Conservation (phyloP, 768 basidiomycete species). For the Favolaschia claudopus region DNA sequence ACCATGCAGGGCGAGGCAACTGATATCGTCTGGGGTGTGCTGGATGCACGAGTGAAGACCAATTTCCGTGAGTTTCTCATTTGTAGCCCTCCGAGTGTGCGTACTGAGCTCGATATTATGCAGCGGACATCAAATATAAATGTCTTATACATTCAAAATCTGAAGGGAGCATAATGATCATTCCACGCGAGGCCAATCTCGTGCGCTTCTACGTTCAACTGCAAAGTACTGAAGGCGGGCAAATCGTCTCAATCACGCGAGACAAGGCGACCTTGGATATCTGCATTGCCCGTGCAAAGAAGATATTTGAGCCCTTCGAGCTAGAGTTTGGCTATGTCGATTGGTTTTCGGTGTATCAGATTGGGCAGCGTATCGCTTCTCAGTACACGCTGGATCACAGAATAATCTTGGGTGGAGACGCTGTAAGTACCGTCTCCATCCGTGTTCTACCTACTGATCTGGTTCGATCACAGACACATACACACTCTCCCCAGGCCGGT, state of each 20-base stretch:
- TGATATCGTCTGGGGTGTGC: conserved; percentile 59
- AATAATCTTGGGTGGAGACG: conserved; percentile 51
- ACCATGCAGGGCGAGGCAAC: conserved; percentile 58
- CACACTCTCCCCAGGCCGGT: conserved; percentile 35
- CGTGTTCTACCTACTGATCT: not conserved
- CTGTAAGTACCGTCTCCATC: conserved; percentile 22
- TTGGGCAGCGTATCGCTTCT: conserved; percentile 51
- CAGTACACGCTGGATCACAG: conserved; percentile 42
- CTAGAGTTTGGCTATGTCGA: conserved; percentile 36
- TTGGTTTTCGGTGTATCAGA: conserved; percentile 49
- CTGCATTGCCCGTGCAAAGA: conserved; percentile 29
- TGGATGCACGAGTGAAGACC: conserved; percentile 53
- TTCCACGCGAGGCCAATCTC: conserved; percentile 57
- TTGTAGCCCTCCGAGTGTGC: no score
- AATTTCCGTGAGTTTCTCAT: conserved; percentile 54
- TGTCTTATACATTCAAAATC: conserved; percentile 54
- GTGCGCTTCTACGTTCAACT: conserved; percentile 63
- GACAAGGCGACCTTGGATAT: conserved; percentile 28
- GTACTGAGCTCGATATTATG: not conserved
- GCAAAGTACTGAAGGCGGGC: conserved; percentile 18
- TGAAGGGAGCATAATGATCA: conserved; percentile 55
- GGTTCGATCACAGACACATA: conserved; percentile 20
- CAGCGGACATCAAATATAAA: conserved; percentile 56
- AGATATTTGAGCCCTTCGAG: conserved; percentile 31
- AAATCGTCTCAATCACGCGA: conserved; percentile 23